phyloP scores from a whole-genome alignment of 2,329 filamentous ascomycete species.

The Kalaharituber pfeilii region DNA sequence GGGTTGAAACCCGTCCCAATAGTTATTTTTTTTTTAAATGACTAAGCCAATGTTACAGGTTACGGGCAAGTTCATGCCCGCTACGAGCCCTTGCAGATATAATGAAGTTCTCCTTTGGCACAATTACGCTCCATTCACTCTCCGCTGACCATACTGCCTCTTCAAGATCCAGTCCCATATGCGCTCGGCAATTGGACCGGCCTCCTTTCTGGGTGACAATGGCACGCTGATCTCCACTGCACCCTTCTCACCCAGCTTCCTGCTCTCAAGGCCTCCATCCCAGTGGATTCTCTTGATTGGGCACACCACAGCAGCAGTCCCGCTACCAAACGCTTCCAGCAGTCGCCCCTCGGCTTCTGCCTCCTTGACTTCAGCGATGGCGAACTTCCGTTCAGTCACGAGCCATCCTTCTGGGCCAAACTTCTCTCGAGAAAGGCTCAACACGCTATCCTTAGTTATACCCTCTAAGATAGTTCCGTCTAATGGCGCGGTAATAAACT shows the following conservation, averaged over 20 bases:
- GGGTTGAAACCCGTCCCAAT: too few relatives aligned
- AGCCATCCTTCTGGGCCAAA: conserved; percentile 75
- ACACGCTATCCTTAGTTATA: conserved; percentile 79
- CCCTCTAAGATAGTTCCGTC: conserved; percentile 95
- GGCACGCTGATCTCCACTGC: conserved; percentile 55
- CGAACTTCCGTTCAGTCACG: conserved; percentile 75
- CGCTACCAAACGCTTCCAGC: conserved; percentile 82
- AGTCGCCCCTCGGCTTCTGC: conserved; percentile 70
- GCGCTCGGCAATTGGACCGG: conserved; percentile 62
- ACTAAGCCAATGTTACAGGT: too few relatives aligned
- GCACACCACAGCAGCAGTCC: conserved; percentile 85
- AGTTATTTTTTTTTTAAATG: too few relatives aligned
- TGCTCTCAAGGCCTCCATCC: conserved; percentile 38
- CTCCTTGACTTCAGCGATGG: conserved; percentile 68
- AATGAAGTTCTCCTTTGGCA: neutral
- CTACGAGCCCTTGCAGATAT: too few relatives aligned
- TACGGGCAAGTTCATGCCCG: too few relatives aligned
- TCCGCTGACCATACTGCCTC: conserved; percentile 91
- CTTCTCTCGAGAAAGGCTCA: conserved; percentile 69
- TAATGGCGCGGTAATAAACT: conserved; percentile 84
- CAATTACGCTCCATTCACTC: conserved; percentile 58
- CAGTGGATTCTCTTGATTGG: conserved; percentile 81
- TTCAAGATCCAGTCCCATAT: conserved; percentile 97
- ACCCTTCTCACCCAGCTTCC: neutral
- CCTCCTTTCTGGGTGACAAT: conserved; percentile 62